Conservation (phyloP, 2,329 filamentous ascomycete genomes). For the Westerdykella aurantiaca region DNA sequence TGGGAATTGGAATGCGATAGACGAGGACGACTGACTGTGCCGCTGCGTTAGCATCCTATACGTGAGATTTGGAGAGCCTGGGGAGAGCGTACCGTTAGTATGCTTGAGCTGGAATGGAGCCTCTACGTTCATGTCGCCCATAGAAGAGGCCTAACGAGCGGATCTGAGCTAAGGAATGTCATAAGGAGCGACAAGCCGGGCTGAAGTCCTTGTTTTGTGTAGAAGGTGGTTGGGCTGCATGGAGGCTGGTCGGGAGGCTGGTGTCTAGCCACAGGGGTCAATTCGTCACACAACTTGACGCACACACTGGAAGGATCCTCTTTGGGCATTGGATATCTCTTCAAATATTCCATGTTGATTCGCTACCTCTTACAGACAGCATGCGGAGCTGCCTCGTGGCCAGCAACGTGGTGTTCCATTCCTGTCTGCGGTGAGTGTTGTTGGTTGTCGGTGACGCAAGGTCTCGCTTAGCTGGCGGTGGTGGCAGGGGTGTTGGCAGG, state of each 20-base stretch:
- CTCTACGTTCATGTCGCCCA: slow-evolving; percentile 34
- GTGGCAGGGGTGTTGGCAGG: too few relatives aligned
- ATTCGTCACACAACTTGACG: slow-evolving; percentile 11
- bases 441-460: too few relatives aligned
- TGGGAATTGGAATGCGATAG: slow-evolving; percentile 39
- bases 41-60: slow-evolving; percentile 11
- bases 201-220: slow-evolving; percentile 18
- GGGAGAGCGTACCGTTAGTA: slow-evolving; percentile 33
- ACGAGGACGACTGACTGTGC: slow-evolving; percentile 36
- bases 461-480: too few relatives aligned
- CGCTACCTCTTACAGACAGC: too few relatives aligned
- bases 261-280: slow-evolving; percentile 16
- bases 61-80: slow-evolving; percentile 1
- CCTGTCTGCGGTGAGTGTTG: too few relatives aligned
- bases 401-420: too few relatives aligned
- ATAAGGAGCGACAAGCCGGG: slow-evolving; percentile 15
- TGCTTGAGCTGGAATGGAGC: slow-evolving; percentile 37
- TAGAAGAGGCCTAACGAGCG: slow-evolving; percentile 20
- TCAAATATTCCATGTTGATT: too few relatives aligned
- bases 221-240: slow-evolving; percentile 20
- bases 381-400: too few relatives aligned
- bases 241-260: slow-evolving; percentile 25
- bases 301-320: background rate
- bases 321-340: too few relatives aligned
- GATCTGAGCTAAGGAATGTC: slow-evolving; percentile 25